A percentile compares a stretch with the other conserved stretches of the same genome.
Conservation (phyloP, 495 filamentous ascomycete genomes). For the Clohesyomyces aquaticus region DNA sequence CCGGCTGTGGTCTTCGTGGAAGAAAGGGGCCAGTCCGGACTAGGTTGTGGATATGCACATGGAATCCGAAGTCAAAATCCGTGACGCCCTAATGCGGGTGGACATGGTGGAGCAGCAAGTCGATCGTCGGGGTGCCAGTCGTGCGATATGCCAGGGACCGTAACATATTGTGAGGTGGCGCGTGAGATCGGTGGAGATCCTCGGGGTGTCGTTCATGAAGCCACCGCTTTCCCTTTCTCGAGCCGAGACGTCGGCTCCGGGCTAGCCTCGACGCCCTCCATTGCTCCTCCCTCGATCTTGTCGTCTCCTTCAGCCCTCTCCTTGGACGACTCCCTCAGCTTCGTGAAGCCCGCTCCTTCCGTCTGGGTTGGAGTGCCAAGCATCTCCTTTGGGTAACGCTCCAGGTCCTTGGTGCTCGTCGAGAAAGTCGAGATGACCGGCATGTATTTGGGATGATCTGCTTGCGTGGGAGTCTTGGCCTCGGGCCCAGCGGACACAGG, state of each 20-base stretch:
- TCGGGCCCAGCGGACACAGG: constrained; percentile 38
- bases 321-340: constrained; percentile 14
- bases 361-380: constrained; percentile 35
- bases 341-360: constrained; percentile 23
- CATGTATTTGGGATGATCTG: constrained; percentile 49
- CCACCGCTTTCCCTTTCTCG: constrained; percentile 18
- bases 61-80: not conserved
- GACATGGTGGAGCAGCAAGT: not conserved
- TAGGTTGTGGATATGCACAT: constrained; percentile 9
- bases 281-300: constrained; percentile 14
- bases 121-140: not conserved
- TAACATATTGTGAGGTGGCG: too few relatives aligned
- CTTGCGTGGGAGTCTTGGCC: constrained; percentile 39
- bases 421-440: constrained; percentile 75
- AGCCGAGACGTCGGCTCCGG: constrained; percentile 19
- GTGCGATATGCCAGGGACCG: too few relatives aligned
- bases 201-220: constrained; percentile 27
- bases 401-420: constrained; percentile 73
- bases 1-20: not conserved
- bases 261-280: constrained; percentile 35
- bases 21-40: constrained; percentile 12
- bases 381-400: constrained; percentile 64
- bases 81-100: constrained; percentile 1
- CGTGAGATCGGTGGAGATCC: too few relatives aligned
- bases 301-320: constrained; percentile 11